phyloP scores from a whole-genome alignment of 192 early-diverging fungal species.

The Backusella tarrabulga region DNA sequence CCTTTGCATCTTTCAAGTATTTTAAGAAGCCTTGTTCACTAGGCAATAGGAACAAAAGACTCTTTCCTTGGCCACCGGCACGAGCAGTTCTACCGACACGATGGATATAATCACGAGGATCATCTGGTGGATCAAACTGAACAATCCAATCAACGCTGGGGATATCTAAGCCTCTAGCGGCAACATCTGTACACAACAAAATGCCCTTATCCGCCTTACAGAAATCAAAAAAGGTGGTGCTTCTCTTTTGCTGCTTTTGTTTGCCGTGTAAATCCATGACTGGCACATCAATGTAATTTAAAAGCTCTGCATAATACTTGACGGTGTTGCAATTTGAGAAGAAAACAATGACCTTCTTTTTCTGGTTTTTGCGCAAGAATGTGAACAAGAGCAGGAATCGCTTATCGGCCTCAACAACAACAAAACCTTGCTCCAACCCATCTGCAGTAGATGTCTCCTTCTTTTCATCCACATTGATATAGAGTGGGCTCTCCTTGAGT shows the following conservation, averaged over 20 bases:
- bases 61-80: constrained; percentile 84
- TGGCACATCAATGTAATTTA: constrained; percentile 99
- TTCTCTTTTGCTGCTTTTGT: constrained; percentile 98
- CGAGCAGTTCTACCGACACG: constrained; percentile 96
- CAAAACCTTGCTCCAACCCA: constrained; percentile 97
- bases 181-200: constrained; percentile 95
- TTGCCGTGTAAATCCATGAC: constrained; percentile 96
- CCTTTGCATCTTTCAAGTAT: constrained; percentile 97
- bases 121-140: constrained; percentile 99
- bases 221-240: constrained; percentile 99
- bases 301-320: constrained; percentile 95
- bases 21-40: constrained; percentile 93
- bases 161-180: constrained; percentile 96
- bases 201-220: constrained; percentile 93
- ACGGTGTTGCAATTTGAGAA: constrained; percentile 97
- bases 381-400: constrained; percentile 97
- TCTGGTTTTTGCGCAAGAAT: constrained; percentile 96
- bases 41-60: constrained; percentile 93
- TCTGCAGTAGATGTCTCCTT: constrained; percentile 95
- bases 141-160: constrained; percentile 99
- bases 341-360: constrained; percentile 98
- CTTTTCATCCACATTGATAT: constrained; percentile 98
- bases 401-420: constrained; percentile 88
- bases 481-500: constrained; percentile 91
- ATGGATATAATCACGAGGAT: constrained; percentile 96